Base-by-base conservation (phyloP, 1,284 basidiomycete species). In the Puccinia sorghi region DNA sequence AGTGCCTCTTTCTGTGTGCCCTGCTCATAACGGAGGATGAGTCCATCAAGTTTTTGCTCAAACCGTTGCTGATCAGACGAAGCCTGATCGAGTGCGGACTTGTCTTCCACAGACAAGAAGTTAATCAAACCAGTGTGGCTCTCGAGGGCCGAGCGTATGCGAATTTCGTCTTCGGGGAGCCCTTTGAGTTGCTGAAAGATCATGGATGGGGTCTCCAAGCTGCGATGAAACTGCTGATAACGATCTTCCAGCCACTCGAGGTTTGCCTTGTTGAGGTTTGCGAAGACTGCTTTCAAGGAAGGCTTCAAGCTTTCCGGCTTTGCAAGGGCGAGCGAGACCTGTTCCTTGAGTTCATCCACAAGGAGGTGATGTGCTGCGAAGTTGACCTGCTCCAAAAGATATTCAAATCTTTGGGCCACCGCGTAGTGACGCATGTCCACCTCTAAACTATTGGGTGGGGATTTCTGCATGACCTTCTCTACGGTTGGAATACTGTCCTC, bases 131-230 rank as follows among this genome's bases (percentile, higher is more conserved):
- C 37, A 11, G 37, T 11, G 37, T 61, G 57, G 11, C 17, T 61
- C 0, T 39, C 57, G 9, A 61, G 15, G 32, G 57, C 32, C 37
- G 57, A 39, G 32, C 57, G 57, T 15, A 61, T 39, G 1, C 17
- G 57, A 12, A 61, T 39, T 61, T 61, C 32, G 13, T 61, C 57
- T 37, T 61, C 57, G 57, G 57, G 57, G 12, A 61, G 27, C 15
- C 57, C 57, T 27, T 61, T 61, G 32, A 61, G 57, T 32, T 61
- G 57, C 27, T 37, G 25, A 39, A 37, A 61, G 3, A 61, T 11
- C 57, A 61, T 61, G 9, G 57, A 37, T 5, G 57, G 57, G 37
- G 57, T 61, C 12, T 27, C 57, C 57, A 39, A n/a, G 7, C 27
- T 39, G 13, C 32, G 27, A n/a, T 61, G 20, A 25, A 61, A 61